phyloP scores from a whole-genome alignment of 2,329 filamentous ascomycete species.

The Gremmenia infestans region DNA sequence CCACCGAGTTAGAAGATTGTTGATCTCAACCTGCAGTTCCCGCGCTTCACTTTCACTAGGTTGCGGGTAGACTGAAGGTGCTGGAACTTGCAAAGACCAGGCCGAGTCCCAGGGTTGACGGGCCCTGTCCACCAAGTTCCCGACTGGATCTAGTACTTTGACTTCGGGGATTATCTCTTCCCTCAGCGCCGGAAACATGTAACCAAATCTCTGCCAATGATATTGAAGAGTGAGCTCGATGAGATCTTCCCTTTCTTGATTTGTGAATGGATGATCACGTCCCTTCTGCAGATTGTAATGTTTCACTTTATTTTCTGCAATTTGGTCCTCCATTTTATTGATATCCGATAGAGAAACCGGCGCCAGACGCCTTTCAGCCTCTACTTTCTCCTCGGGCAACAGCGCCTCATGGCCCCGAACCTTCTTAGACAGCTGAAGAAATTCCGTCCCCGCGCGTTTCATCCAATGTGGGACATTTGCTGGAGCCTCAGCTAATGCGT shows the following conservation, averaged over 20 bases:
- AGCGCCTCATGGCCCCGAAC: background rate
- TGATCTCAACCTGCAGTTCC: conserved; percentile 8
- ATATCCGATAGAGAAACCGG: background rate
- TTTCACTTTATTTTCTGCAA: background rate
- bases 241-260: background rate
- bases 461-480: background rate
- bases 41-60: background rate
- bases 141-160: background rate
- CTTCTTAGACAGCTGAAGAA: background rate
- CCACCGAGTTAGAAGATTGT: conserved; percentile 7
- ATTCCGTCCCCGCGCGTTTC: background rate
- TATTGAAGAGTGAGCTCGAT: background rate
- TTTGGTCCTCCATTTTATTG: conserved; percentile 2
- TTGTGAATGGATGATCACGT: no score
- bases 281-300: background rate
- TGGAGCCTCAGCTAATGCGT: background rate
- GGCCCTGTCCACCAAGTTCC: background rate
- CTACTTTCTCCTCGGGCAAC: background rate
- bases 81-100: background rate
- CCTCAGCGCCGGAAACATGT: background rate
- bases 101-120: background rate
- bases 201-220: background rate
- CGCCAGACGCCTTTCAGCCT: background rate
- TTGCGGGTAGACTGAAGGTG: background rate
- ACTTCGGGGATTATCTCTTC: background rate